Evolutionary conservation across 441 rosid species (phyloP), one percentile per base, ranked within the genome.

Genomic region (Bocquillonia castaneifolia): DNA sequence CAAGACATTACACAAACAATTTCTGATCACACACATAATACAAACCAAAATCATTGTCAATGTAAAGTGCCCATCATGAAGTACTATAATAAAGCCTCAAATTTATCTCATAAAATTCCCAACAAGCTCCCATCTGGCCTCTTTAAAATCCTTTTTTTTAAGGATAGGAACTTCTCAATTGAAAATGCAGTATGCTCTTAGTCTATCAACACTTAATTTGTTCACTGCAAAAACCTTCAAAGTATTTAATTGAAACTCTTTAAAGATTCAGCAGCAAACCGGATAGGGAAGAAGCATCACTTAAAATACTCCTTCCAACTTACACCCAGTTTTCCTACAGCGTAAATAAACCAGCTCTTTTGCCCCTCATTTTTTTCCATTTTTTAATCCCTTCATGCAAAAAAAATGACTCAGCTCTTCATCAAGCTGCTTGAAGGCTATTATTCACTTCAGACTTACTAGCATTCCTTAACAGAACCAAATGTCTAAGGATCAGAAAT

Each of bases 211-310:
- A 66, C 25, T n/a, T n/a, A n/a, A n/a, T n/a, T 54, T 13, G 44
- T 40, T 66, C 23, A 5, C 2, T 29, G 13, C 45, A 26, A 26
- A 25, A 37, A 39, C 10, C 59, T 53, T 7, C 0, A 10, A 66
- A 63, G 28, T 3, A 44, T 26, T 3, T 23, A 40, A 53, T 26
- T 12, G 10, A 37, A 52, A 32, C 31, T 28, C 9, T 25, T 52
- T 54, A 53, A 53, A 44, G 70, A 56, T 67, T 29, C 55, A 56
- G 63, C 40, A 6, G 28, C 55, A 29, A 34, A 20, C 32, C 42
- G 20, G 32, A 23, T 0, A 13, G 47, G 31, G 17, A 39, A 55
- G 31, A 22, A 31, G 26, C 25, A 44, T 29, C 15, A 67, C 50
- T 44, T 29, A 6, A 40, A 40, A 56, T 28, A 42, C 18, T 18